Conservation (phyloP, 768 basidiomycete genomes). For the Suillus spraguei region DNA sequence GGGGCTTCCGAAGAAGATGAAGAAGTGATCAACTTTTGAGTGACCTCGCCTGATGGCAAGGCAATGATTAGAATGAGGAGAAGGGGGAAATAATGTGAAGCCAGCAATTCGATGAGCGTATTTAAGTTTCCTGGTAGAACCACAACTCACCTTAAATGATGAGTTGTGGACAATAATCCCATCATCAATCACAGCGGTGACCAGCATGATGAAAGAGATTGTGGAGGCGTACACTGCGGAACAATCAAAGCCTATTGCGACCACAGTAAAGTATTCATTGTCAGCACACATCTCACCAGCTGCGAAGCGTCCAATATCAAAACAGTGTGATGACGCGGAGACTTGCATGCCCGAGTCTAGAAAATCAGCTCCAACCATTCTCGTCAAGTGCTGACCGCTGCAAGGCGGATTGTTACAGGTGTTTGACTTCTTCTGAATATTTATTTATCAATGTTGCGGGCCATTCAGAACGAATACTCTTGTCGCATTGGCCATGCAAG, state of each 20-base stretch:
- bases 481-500: neutral
- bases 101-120: neutral
- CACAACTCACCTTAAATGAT: neutral
- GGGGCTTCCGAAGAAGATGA: neutral
- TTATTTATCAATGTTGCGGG: slow-evolving; percentile 20
- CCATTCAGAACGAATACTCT: neutral
- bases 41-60: slow-evolving; percentile 16
- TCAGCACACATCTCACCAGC: neutral
- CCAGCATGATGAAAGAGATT: neutral
- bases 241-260: neutral
- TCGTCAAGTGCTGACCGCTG: neutral
- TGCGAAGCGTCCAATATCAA: neutral
- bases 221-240: neutral
- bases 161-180: slow-evolving; percentile 12
- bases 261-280: neutral
- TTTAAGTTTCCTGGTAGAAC: neutral
- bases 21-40: slow-evolving; percentile 11
- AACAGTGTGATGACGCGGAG: neutral
- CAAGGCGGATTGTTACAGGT: neutral
- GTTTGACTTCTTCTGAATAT: neutral
- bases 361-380: neutral
- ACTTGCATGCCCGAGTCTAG: neutral
- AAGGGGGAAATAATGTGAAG: neutral
- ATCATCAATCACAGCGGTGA: neutral
- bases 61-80: neutral